Evolutionary conservation across 2,329 filamentous ascomycete genomes (phyloP), one percentile per base, ranked within the genome.

Genomic region (Aspergillus tamarii): DNA sequence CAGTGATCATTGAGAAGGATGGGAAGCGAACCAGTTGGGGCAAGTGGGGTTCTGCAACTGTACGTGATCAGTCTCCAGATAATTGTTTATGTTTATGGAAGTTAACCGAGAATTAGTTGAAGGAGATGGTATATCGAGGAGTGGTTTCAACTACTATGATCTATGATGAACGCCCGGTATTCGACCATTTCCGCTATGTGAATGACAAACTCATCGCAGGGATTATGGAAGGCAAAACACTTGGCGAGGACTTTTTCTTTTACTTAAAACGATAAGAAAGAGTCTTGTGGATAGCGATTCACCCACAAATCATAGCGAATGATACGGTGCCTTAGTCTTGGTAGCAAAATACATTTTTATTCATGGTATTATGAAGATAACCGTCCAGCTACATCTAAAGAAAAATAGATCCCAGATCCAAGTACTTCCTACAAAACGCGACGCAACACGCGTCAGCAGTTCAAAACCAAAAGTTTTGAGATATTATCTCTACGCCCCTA

Each of bases 171-270:
- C 34, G 45, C 21, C 62, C 59, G 5, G 41, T 62, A 12, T 48
- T 64, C n/a, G 61, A 64, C 23, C 59, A 64, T 55, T 64, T 62
- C 57, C 59, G 62, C 5, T 60, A 54, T 36, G 59, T 64, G 1
- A 59, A 64, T 53, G 56, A 64, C n/a, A 62, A 54, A 3, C 4
- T 66, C 19, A 10, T 66, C n/a, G 57, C 62, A 4, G 64, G 62
- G 1, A 26, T 55, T 2, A 66, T 66, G 64, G 56, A 64, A 8
- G 57, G 36, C 1, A 60, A 60, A 32, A 23, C 23, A 4, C 28
- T 52, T 30, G 48, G 16, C 11, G 16, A 52, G 2, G 46, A 52
- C 26, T 14, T 52, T 11, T 52, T 26, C 26, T 52, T 23, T 12
- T 52, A 52, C 8, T 5, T 30, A 2, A 19, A 52, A 23, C 11